phyloP scores from a whole-genome alignment of 1,284 basidiomycete species.

The Lentinus polychrous region DNA sequence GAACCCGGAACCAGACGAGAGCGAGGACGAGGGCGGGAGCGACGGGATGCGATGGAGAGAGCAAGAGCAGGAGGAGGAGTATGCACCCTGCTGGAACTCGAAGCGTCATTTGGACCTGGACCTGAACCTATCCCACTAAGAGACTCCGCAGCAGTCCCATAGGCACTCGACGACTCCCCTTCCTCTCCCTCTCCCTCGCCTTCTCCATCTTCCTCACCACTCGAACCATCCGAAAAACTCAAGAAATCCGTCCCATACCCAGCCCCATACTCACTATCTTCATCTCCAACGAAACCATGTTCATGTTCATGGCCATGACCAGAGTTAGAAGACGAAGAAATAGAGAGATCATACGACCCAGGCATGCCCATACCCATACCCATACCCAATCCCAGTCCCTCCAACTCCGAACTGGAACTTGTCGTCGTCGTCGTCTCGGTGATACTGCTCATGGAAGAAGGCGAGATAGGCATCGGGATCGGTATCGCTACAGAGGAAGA shows the following conservation, averaged over 20 bases:
- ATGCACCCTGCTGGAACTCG: too few species aligned
- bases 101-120: too few species aligned
- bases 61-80: too few species aligned
- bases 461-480: background rate
- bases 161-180: background rate
- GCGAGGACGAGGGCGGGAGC: too few species aligned
- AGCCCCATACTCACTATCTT: constrained; percentile 4
- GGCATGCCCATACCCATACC: too few species aligned
- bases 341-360: constrained; percentile 6
- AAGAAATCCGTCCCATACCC: constrained; percentile 7
- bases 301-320: constrained; percentile 4
- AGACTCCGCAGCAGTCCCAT: background rate
- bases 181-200: background rate
- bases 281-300: background rate
- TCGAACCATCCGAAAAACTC: constrained; percentile 3
- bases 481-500: too few species aligned
- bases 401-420: constrained; percentile 1
- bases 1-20: too few species aligned
- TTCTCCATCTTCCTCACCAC: constrained; percentile 1
- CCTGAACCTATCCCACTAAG: too few species aligned
- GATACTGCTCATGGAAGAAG: background rate
- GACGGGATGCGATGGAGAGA: too few species aligned
- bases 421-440: constrained; percentile 1
- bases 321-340: constrained; percentile 6
- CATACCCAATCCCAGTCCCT: background rate